Percentiles rank a stretch among this genome's conserved stretches.
phyloP scores from a whole-genome alignment of 2,329 filamentous ascomycete species.

The Ceratocystis cubensis region DNA sequence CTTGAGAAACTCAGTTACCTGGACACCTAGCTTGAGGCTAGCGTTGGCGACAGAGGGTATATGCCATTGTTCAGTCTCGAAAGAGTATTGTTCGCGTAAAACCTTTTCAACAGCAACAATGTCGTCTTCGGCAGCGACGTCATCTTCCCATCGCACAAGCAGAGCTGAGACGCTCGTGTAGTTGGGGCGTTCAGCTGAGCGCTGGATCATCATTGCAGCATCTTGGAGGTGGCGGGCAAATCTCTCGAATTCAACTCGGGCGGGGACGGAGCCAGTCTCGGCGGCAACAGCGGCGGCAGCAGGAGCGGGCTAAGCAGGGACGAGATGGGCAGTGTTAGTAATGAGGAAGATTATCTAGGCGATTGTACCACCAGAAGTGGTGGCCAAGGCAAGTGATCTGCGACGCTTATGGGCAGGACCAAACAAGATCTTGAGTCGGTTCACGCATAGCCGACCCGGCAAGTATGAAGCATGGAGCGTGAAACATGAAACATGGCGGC shows the following conservation, averaged over 20 bases:
- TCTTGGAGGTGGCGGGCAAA: constrained; percentile 56
- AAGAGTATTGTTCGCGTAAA: constrained; percentile 48
- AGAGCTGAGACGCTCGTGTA: constrained; percentile 49
- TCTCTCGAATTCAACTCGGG: constrained; percentile 50
- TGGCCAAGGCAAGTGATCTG: neutral
- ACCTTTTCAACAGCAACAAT: constrained; percentile 43
- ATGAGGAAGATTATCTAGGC: neutral
- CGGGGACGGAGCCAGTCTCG: constrained; percentile 19
- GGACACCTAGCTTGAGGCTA: constrained; percentile 48
- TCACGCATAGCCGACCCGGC: too few species aligned
- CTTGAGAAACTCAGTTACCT: constrained; percentile 48
- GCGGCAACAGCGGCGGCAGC: constrained; percentile 9
- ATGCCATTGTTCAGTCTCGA: constrained; percentile 46
- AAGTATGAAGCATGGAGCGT: too few species aligned
- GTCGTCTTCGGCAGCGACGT: constrained; percentile 41
- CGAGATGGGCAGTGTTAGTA: neutral
- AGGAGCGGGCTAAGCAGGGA: constrained; percentile 9
- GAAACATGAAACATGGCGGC: too few species aligned
- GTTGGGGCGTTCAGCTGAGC: constrained; percentile 45
- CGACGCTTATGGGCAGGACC: too few species aligned
- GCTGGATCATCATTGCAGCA: constrained; percentile 54
- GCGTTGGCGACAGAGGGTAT: constrained; percentile 49
- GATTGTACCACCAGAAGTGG: neutral
- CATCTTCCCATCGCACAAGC: constrained; percentile 51
- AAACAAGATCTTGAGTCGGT: too few species aligned